Evolutionary conservation across 495 filamentous ascomycete genomes (phyloP).

Genomic region (Stereocaulon alpinum): DNA sequence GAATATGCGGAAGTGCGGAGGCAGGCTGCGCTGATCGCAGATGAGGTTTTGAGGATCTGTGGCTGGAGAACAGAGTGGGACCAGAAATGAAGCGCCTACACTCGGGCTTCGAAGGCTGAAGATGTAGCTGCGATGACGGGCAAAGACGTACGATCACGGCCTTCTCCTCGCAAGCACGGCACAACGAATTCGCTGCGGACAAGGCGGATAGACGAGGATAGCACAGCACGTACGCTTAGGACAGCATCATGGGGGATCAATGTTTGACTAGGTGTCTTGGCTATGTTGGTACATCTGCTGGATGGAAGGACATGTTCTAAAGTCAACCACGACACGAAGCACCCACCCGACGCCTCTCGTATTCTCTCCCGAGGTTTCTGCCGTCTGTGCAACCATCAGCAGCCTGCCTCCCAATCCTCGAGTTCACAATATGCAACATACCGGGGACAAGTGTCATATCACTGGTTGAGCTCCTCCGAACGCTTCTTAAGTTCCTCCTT

Average conservation of each 20-base stretch:
- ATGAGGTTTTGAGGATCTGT: constrained; percentile 7
- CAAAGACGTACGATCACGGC: too few species aligned
- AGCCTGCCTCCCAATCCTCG: not conserved
- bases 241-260: too few species aligned
- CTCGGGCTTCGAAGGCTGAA: not conserved
- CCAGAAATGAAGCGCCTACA: not conserved
- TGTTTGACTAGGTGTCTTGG: too few species aligned
- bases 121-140: too few species aligned
- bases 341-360: not conserved
- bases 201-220: too few species aligned
- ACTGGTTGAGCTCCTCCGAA: constrained; percentile 56
- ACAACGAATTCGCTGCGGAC: too few species aligned
- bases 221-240: too few species aligned
- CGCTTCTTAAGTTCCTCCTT: constrained; percentile 58
- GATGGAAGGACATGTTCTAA: not conserved
- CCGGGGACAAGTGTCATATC: constrained; percentile 13
- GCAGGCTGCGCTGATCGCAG: constrained; percentile 9
- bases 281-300: not conserved
- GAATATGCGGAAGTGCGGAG: constrained; percentile 11
- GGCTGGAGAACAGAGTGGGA: not conserved
- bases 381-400: constrained; percentile 4
- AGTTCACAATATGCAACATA: not conserved
- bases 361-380: not conserved
- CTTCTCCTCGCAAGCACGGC: too few species aligned
- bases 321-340: not conserved